A percentile compares a stretch with the other conserved stretches of the same genome.
These are phyloP conservation scores for Phytophthora melonis DNA, from an alignment of 352 stramenopile genomes.

Conservation along the genomic window DNA sequence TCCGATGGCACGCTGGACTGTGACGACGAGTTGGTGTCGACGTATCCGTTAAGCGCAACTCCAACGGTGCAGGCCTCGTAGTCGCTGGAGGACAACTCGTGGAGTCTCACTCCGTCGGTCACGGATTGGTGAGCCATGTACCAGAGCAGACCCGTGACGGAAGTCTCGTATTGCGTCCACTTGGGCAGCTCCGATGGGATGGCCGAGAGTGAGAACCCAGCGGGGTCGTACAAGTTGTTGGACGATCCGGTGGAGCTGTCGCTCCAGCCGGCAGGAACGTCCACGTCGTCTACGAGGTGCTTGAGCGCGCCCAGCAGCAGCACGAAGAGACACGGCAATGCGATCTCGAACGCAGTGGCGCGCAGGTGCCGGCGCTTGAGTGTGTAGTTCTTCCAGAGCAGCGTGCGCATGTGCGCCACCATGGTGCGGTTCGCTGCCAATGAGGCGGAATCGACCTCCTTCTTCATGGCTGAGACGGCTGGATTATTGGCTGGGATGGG, in stretches of 20 bases:
- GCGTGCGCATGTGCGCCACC: constrained; percentile 33
- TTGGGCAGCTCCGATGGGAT: constrained; percentile 42
- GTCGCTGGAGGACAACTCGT: constrained; percentile 49
- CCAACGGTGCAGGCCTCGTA: constrained; percentile 33
- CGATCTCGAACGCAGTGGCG: constrained; percentile 56
- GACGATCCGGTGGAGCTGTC: constrained; percentile 30
- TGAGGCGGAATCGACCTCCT: background rate
- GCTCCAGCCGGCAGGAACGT: constrained; percentile 62
- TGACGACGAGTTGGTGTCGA: constrained; percentile 48
- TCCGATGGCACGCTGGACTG: constrained; percentile 38
- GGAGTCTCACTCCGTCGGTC: constrained; percentile 36
- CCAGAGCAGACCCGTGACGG: constrained; percentile 62
- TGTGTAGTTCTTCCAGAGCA: constrained; percentile 76
- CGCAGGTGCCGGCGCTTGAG: constrained; percentile 64
- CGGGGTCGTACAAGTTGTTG: constrained; percentile 59
- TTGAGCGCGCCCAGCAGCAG: constrained; percentile 64
- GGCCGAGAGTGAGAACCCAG: constrained; percentile 36
- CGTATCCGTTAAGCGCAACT: constrained; percentile 44
- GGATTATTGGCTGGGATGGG: background rate
- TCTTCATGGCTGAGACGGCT: background rate
- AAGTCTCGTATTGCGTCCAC: constrained; percentile 59
- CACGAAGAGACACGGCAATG: constrained; percentile 63
- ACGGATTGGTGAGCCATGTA: constrained; percentile 50
- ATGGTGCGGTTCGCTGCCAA: constrained; percentile 2
- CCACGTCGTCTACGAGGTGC: constrained; percentile 50